Base-by-base conservation (phyloP, 164 flowering plant species). In the Taxillus chinensis region DNA sequence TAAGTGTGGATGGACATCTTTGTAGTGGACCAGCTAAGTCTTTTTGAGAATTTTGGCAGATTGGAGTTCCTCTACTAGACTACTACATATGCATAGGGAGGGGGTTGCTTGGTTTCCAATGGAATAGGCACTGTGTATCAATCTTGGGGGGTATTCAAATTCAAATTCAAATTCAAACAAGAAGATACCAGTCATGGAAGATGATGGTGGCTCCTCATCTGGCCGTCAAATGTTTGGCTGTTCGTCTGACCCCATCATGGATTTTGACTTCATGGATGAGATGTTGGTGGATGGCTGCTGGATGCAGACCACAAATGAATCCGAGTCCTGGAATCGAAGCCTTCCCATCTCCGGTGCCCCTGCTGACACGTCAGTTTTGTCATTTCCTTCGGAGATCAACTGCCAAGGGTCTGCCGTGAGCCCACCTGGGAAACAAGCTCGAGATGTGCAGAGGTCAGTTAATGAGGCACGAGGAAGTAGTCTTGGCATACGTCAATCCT, bases 241-340 rank as follows among this genome's bases (percentile, higher is more conserved):
- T 63, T 63, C 74, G n/a, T 50, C 75, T 5, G 80, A 78, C 52
- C 61, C 77, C 5, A 38, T 74, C 3, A 74, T 73, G 79, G 93
- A 91, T 68, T 75, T 83, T 48, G 90, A 86, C 68, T 78, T 60
- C 75, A 72, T 82, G 80, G 84, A 86, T 70, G 92, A 83, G 46
- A 71, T 86, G 45, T 76, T 91, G 61, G 67, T 75, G 50, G 90
- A 75, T 14, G 97, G 97, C 4, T 86, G 86, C 75, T 89, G 92
- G 98, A 71, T 86, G 59, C 93, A 84, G 67, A 70, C 87, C 3
- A 60, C 72, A 4, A 75, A 77, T 63, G 86, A 80, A 65, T 80
- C 89, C 43, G 83, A 83, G 27, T 79, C 83, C 68, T 74, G 76
- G 39, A 73, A 71, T n/a, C 79, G 64, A 6, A 70, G 69, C 67